Conservation (phyloP, 2,329 filamentous ascomycete species). For the Colletotrichum paranaense region DNA sequence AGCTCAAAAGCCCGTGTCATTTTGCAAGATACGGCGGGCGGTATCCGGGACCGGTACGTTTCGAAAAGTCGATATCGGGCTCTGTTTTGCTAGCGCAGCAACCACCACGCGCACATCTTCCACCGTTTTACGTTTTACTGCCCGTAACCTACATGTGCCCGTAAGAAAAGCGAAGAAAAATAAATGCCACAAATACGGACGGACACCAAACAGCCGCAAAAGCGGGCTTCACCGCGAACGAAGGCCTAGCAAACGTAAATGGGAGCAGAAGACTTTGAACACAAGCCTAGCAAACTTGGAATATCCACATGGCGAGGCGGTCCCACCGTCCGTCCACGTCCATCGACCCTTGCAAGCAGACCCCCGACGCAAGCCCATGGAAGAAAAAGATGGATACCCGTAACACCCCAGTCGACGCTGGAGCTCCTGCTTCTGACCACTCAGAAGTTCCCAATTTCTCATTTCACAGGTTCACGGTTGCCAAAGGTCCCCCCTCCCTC, state of each 20-base stretch:
- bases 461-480: conserved; percentile 14
- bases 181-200: background rate
- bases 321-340: background rate
- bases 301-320: conserved; percentile 8
- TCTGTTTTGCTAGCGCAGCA: background rate
- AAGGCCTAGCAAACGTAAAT: conserved; percentile 19
- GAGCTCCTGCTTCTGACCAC: conserved; percentile 25
- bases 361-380: background rate
- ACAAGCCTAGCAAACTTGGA: background rate
- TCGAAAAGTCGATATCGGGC: conserved; percentile 11
- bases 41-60: conserved; percentile 8
- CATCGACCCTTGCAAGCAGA: conserved; percentile 13
- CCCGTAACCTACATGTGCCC: background rate
- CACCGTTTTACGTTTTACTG: background rate
- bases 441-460: conserved; percentile 31
- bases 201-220: background rate
- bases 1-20: background rate
- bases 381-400: conserved; percentile 22
- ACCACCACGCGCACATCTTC: background rate
- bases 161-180: background rate
- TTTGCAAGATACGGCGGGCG: conserved; percentile 1
- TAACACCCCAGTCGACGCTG: conserved; percentile 15
- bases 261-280: background rate
- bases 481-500: background rate
- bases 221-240: background rate